Evolutionary conservation across 2,329 filamentous ascomycete genomes (phyloP).

Genomic region (Diaporthe humulicola): DNA sequence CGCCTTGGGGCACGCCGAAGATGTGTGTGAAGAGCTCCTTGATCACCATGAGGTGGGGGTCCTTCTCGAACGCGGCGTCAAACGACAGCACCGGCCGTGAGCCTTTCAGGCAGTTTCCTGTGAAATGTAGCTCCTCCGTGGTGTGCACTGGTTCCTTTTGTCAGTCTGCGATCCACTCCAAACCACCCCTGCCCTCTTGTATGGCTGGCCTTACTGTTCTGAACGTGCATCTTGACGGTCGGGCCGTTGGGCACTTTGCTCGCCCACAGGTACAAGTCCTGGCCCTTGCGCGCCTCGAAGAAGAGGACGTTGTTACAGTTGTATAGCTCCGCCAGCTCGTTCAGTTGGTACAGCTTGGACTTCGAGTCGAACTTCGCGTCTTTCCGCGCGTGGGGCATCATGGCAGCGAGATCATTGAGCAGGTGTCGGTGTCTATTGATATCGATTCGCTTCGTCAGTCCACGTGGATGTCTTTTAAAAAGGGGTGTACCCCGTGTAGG

Average conservation of each 20-base stretch:
- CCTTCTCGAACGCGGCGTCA: slow-evolving; percentile 85
- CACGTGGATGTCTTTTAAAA: not conserved
- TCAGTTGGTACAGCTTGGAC: slow-evolving; percentile 85
- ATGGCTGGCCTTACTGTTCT: slow-evolving; percentile 72
- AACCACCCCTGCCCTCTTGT: not conserved
- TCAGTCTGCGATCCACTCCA: not conserved
- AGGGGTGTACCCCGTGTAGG: not conserved
- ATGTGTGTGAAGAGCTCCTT: slow-evolving; percentile 92
- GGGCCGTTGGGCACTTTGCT: slow-evolving; percentile 90
- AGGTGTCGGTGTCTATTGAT: slow-evolving; percentile 86
- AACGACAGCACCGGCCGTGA: slow-evolving; percentile 93
- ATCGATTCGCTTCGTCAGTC: slow-evolving; percentile 11
- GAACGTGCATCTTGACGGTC: slow-evolving; percentile 73
- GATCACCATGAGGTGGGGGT: slow-evolving; percentile 84
- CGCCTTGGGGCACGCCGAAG: slow-evolving; percentile 91
- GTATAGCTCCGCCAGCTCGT: slow-evolving; percentile 81
- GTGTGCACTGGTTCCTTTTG: slow-evolving; percentile 76
- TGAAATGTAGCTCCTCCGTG: slow-evolving; percentile 97
- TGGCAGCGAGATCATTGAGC: slow-evolving; percentile 86
- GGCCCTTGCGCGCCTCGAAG: slow-evolving; percentile 93
- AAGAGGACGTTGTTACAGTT: slow-evolving; percentile 93
- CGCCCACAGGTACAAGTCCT: slow-evolving; percentile 96
- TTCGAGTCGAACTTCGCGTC: slow-evolving; percentile 98
- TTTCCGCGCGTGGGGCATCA: slow-evolving; percentile 93
- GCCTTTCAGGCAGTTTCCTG: slow-evolving; percentile 96